Conservation (phyloP, 2,329 filamentous ascomycete species). For the Penicillium sp. region DNA sequence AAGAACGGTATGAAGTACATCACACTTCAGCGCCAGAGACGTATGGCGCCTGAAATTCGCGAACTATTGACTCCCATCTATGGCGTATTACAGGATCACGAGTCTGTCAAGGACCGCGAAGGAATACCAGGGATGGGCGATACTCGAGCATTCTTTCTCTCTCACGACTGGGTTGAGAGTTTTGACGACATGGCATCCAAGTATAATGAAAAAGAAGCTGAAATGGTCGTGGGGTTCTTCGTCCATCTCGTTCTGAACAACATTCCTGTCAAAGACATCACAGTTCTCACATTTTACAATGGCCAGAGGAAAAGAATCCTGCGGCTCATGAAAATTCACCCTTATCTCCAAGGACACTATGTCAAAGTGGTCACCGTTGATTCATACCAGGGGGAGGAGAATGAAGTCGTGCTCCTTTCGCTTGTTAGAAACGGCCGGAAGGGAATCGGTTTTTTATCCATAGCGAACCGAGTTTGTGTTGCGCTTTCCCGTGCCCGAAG, state of each 20-base stretch:
- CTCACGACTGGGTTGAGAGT: slow-evolving; percentile 68
- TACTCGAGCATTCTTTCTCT: slow-evolving; percentile 65
- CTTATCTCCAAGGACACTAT: slow-evolving; percentile 49
- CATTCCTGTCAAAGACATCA: slow-evolving; percentile 65
- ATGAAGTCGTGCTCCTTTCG: slow-evolving; percentile 80
- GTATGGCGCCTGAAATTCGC: slow-evolving; percentile 73
- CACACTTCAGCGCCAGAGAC: slow-evolving; percentile 70
- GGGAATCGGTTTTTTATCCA: slow-evolving; percentile 74
- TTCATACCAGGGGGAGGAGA: slow-evolving; percentile 90
- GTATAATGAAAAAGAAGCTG: slow-evolving; percentile 72
- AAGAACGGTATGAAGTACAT: slow-evolving; percentile 66
- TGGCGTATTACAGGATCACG: slow-evolving; percentile 61
- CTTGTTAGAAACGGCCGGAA: slow-evolving; percentile 72
- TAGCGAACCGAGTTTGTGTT: slow-evolving; percentile 67
- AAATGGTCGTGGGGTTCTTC: slow-evolving; percentile 76
- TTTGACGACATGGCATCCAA: slow-evolving; percentile 68
- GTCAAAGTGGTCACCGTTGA: slow-evolving; percentile 80
- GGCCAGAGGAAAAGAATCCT: slow-evolving; percentile 74
- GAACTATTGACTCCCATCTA: slow-evolving; percentile 68
- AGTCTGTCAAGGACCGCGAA: slow-evolving; percentile 58
- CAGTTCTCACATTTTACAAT: slow-evolving; percentile 85
- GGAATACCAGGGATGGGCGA: slow-evolving; percentile 67
- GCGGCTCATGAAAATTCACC: slow-evolving; percentile 47
- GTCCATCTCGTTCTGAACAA: slow-evolving; percentile 74
- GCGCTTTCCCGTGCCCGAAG: slow-evolving; percentile 72